Evolutionary conservation across 768 basidiomycete species (phyloP), one percentile per base, ranked within the genome.

Genomic region (Paxillus ammoniavirescens): DNA sequence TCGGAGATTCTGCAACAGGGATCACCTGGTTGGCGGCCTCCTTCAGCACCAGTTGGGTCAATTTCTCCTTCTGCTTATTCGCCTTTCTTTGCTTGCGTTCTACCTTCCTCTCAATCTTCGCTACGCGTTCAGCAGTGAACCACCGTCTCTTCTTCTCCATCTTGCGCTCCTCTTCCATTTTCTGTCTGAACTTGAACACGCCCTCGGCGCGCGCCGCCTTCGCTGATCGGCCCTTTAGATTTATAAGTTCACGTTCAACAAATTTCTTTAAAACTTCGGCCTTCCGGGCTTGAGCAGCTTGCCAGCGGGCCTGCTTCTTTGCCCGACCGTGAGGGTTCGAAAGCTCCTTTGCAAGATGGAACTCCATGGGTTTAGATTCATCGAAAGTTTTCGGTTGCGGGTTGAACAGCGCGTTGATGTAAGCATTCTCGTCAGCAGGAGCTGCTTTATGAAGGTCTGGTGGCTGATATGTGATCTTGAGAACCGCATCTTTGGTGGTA

Each of bases 301-400:
- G 82, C 87, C 87, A 93, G 57, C 91, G 82, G 46, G 75, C 74
- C 62, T 88, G 84, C 67, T 89, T 91, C 76, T 89, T 91, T 8
- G 90, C 87, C 17, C 89, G 84, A 12, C 87, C 83, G 63, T 91
- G 86, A 23, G 90, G 90, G 67, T 92, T 91, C 26, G 88, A 77
- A 37, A 93, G 80, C 63, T 93, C 91, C 56, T 79, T 79, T 42
- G 73, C 65, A 52, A 93, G 70, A 63, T 82, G 82, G 21, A 79
- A 63, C 65, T 93, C 91, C 54, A 89, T 76, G 12, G 88, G 87
- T 9, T 75, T 72, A 13, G 76, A 68, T 10, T 77, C 75, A 30
- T 83, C 77, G 57, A 78, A 79, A 28, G 77, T 64, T n/a, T 66
- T 61, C 28, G 71, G 70, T 26, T 63, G 63, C 10, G 76, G 73